phyloP scores from a whole-genome alignment of 2,329 filamentous ascomycete genomes.

The Neopestalotiopsis clavispora region DNA sequence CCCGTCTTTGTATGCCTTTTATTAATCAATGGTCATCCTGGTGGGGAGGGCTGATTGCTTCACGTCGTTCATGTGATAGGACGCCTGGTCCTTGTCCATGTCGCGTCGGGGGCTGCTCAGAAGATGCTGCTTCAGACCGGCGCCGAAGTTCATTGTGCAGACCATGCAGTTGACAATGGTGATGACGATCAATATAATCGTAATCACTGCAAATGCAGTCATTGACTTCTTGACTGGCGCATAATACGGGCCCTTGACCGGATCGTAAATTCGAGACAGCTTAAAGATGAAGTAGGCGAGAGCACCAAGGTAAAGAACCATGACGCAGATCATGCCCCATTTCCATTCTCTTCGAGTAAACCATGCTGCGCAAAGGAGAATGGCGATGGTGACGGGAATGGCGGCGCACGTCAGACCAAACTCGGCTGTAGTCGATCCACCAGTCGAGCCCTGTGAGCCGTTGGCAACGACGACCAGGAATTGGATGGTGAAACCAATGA shows the following conservation, averaged over 20 bases:
- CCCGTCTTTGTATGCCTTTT: conserved; percentile 2
- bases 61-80: conserved; percentile 61
- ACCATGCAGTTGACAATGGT: conserved; percentile 87
- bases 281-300: conserved; percentile 98
- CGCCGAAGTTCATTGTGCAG: conserved; percentile 90
- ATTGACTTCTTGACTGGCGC: conserved; percentile 80
- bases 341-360: conserved; percentile 86
- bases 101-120: conserved; percentile 53
- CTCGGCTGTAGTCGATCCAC: conserved; percentile 70
- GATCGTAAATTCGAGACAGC: conserved; percentile 91
- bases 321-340: conserved; percentile 75
- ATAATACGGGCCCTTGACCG: conserved; percentile 65
- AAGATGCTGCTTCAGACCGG: conserved; percentile 87
- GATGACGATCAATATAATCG: conserved; percentile 83
- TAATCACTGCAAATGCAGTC: conserved; percentile 93
- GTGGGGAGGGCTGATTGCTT: conserved; percentile 56
- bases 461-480: conserved; percentile 91
- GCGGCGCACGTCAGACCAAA: conserved; percentile 87
- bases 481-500: conserved; percentile 97
- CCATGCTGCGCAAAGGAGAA: conserved; percentile 83
- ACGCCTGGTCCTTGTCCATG: conserved; percentile 60
- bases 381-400: conserved; percentile 87
- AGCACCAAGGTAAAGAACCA: conserved; percentile 85
- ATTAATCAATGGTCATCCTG: conserved; percentile 67
- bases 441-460: conserved; percentile 33